Percentiles rank a stretch among this genome's conserved stretches.
phyloP scores from a whole-genome alignment of 345 rosid genomes.

The Noccaea bulbosa region DNA sequence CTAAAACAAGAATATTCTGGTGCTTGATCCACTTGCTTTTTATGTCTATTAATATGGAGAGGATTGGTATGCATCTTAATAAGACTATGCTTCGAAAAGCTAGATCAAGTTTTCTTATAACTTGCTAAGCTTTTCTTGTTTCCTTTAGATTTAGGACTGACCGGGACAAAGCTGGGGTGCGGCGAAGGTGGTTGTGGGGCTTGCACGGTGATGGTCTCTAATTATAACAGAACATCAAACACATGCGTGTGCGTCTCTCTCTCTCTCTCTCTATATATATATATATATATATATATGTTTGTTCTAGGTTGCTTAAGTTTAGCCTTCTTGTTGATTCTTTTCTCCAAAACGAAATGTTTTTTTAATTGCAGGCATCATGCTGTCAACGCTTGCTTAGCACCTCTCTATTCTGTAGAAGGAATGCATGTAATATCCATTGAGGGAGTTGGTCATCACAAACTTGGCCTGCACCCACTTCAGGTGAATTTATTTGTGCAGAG shows the following conservation, averaged over 20 bases:
- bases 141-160: slow-evolving; percentile 63
- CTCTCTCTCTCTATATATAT: neutral
- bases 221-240: slow-evolving; percentile 55
- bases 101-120: neutral
- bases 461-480: slow-evolving; percentile 91
- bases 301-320: neutral
- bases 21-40: slow-evolving; percentile 1
- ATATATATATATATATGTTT: neutral
- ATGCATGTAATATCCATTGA: slow-evolving; percentile 95
- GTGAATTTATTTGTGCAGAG: slow-evolving; percentile 42
- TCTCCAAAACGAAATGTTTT: no score
- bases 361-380: slow-evolving; percentile 77
- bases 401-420: slow-evolving; percentile 92
- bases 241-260: slow-evolving; percentile 77
- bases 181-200: slow-evolving; percentile 99
- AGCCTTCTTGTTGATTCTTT: slow-evolving; percentile 20
- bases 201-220: slow-evolving; percentile 93
- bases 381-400: slow-evolving; percentile 94
- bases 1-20: no score
- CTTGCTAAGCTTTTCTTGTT: slow-evolving; percentile 18
- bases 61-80: neutral
- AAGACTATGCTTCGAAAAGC: slow-evolving; percentile 2
- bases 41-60: neutral
- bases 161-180: slow-evolving; percentile 98
- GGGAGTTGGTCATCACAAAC: slow-evolving; percentile 75